Percentiles rank a stretch among this genome's conserved stretches.
Evolutionary conservation across 1,139 yeast genomes (phyloP).

Genomic region (Zygosaccharomyces sapae): DNA sequence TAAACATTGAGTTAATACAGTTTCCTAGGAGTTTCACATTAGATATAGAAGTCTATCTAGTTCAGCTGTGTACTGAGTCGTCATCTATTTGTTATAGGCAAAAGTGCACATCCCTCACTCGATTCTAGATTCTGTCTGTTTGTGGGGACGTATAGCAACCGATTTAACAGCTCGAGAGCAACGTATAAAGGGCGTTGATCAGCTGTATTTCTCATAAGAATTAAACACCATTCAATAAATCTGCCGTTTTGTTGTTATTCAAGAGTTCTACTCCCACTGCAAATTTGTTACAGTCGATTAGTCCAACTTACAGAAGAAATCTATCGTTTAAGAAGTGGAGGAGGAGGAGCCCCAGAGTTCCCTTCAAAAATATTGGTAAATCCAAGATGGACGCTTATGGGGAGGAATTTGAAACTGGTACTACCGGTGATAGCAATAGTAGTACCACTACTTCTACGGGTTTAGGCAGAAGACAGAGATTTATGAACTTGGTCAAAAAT

Average conservation of each 20-base stretch:
- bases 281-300: constrained; percentile 7
- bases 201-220: background rate
- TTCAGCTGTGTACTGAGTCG: background rate
- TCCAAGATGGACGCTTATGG: constrained; percentile 12
- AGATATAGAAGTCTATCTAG: no score
- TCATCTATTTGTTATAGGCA: background rate
- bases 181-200: background rate
- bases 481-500: constrained; percentile 48
- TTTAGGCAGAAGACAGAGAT: constrained; percentile 32
- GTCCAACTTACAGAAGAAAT: constrained; percentile 10
- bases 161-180: background rate
- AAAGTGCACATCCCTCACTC: no score
- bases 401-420: constrained; percentile 4
- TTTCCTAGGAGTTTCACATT: no score
- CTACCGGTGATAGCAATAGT: constrained; percentile 15
- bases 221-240: background rate
- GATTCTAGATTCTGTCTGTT: background rate
- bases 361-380: constrained; percentile 9
- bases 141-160: background rate
- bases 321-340: constrained; percentile 14
- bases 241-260: constrained; percentile 17
- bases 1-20: background rate
- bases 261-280: constrained; percentile 4
- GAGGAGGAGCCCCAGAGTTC: constrained; percentile 11
- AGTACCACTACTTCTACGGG: constrained; percentile 2